Conservation (phyloP, 2,329 filamentous ascomycete species). For the Trichoderma arundinaceum region DNA sequence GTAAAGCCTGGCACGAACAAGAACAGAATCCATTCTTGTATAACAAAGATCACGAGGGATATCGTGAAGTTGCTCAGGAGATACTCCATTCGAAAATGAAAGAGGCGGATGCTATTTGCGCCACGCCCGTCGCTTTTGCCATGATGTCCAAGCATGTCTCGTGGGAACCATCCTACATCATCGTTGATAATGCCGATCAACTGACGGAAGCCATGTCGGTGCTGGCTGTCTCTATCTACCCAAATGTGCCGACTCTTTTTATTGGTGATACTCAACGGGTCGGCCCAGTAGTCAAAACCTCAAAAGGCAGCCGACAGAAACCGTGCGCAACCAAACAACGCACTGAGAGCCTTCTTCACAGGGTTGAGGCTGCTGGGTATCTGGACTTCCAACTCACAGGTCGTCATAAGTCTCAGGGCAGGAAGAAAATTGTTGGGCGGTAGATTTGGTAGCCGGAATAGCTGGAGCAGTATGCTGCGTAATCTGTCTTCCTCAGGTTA, state of each 20-base stretch:
- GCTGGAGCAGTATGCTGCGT: too few relatives aligned
- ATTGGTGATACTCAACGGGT: constrained; percentile 2
- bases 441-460: too few relatives aligned
- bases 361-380: neutral
- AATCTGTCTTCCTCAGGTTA: too few relatives aligned
- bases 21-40: too few relatives aligned
- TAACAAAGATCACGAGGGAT: neutral
- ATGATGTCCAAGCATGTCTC: neutral
- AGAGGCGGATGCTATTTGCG: neutral
- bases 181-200: constrained; percentile 5
- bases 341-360: neutral
- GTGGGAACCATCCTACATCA: constrained; percentile 2
- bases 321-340: neutral
- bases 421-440: too few relatives aligned
- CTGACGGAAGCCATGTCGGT: constrained; percentile 8
- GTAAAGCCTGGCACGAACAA: neutral
- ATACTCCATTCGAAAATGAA: neutral
- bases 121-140: neutral
- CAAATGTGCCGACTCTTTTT: constrained; percentile 3
- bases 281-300: neutral
- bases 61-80: neutral
- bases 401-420: too few relatives aligned
- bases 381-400: neutral
- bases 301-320: neutral
- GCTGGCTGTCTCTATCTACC: neutral